These are phyloP conservation scores for Yamadazyma spencermartinsiae DNA, from an alignment of 1,139 yeast species.

Conservation along the genomic window DNA sequence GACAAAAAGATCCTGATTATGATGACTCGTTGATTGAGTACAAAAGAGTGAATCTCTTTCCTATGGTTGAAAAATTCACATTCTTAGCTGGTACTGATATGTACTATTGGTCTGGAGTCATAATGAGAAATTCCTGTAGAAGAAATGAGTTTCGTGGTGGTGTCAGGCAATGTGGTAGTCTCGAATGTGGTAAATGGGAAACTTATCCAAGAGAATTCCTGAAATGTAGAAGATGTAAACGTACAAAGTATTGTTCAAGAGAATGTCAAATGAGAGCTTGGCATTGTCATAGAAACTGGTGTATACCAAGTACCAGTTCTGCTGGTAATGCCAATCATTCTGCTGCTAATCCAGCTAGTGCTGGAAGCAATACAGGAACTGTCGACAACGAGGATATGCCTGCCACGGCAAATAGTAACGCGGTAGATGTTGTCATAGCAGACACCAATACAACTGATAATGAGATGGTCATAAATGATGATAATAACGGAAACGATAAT, in stretches of 20 bases:
- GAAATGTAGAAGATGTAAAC: constrained; percentile 89
- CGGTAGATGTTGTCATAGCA: neutral
- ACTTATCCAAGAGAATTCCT: constrained; percentile 86
- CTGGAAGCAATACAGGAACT: neutral
- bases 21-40: constrained; percentile 54
- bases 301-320: constrained; percentile 50
- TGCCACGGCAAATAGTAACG: neutral
- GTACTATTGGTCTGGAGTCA: constrained; percentile 96
- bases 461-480: neutral
- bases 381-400: neutral
- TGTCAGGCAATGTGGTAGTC: constrained; percentile 91
- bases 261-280: constrained; percentile 92
- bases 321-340: neutral
- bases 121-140: constrained; percentile 92
- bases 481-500: constrained; percentile 1
- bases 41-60: constrained; percentile 71
- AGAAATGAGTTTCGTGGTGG: constrained; percentile 87
- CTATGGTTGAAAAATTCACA: constrained; percentile 89
- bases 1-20: constrained; percentile 34
- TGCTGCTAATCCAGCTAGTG: neutral
- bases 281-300: constrained; percentile 95
- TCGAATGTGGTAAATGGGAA: constrained; percentile 97
- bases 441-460: neutral
- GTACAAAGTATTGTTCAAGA: constrained; percentile 92
- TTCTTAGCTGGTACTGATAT: constrained; percentile 72